Evolutionary conservation across 2,329 filamentous ascomycete genomes (phyloP), one percentile per base, ranked within the genome.

Genomic region (Fusarium keratoplasticum): DNA sequence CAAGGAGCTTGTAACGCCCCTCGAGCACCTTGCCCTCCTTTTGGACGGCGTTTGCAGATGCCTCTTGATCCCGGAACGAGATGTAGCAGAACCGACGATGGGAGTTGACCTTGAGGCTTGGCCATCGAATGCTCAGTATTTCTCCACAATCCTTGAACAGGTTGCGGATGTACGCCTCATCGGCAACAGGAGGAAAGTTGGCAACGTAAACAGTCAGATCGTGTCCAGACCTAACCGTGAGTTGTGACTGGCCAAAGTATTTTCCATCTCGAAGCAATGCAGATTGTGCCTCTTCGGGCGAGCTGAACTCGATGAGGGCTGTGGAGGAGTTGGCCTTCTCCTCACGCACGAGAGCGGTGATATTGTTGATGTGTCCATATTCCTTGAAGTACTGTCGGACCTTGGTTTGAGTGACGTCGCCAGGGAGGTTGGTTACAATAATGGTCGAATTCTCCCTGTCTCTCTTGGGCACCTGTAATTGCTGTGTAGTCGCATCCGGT

Each of bases 11-110:
- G 75, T 92, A 91, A 31, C 89, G 89, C 29, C 90, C 90, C 27
- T 92, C 93, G 0, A 97, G 83, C 25, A 91, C 81, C 66, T 88
- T 91, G 29, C 93, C 93, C 78, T 98, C 89, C 58, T 98, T 88
- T 67, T 90, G 84, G 1, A 92, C 92, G 1, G 95, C 95, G 58
- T 89, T 90, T 42, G 90, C 87, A 1, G 95, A 94, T 61, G 90
- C 89, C n/a, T 88, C 87, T 4, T 88, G 83, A 35, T 91, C 90
- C 57, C 91, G 88, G 81, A 98, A 98, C n/a, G 97, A 94, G 8
- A 98, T 88, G 82, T 99, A 99, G 85, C 95, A 98, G 84, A 99
- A 99, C 27, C 96, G 93, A 35, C 96, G 94, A 76, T 94, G 92
- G 2, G 93, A 92, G 78, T 98, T 96, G 82, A 89, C 95, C 81